Evolutionary conservation across 73 alveolate species (phyloP).

Genomic region (Effrenium voratum): DNA sequence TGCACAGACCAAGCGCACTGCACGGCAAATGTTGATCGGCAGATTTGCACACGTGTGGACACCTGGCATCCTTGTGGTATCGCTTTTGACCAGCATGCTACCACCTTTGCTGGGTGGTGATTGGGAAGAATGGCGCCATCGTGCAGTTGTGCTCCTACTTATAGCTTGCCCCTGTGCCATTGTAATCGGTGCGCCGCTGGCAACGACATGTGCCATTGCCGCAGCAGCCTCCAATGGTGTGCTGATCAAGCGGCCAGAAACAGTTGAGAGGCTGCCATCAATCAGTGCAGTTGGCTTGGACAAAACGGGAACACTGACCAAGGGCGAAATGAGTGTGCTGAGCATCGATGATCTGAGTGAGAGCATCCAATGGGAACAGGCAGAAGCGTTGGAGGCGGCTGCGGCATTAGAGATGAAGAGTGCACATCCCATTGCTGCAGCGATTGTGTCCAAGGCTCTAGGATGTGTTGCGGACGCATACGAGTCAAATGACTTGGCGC

Average conservation of each 20-base stretch:
- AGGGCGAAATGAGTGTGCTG: constrained; percentile 75
- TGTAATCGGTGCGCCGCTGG: constrained; percentile 92
- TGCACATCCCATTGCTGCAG: constrained; percentile 84
- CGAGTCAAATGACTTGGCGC: background rate
- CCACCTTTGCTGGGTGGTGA: constrained; percentile 26
- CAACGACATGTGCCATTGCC: constrained; percentile 87
- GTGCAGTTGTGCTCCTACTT: constrained; percentile 63
- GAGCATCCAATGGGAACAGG: background rate
- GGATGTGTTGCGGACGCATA: constrained; percentile 63
- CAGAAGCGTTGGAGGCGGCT: constrained; percentile 55
- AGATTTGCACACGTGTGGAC: constrained; percentile 78
- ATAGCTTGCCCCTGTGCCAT: constrained; percentile 85
- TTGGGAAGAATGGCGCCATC: constrained; percentile 22
- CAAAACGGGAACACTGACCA: constrained; percentile 79
- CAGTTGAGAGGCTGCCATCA: constrained; percentile 49
- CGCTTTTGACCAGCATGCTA: background rate
- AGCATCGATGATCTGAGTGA: background rate
- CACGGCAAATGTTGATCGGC: constrained; percentile 50
- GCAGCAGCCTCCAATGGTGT: constrained; percentile 82
- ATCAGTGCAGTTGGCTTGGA: constrained; percentile 40
- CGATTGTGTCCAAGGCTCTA: constrained; percentile 53
- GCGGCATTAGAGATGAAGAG: constrained; percentile 71
- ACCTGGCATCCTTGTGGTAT: constrained; percentile 37
- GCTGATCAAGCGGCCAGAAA: constrained; percentile 64
- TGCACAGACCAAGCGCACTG: constrained; percentile 69